Base-by-base conservation (phyloP, 129 eudicot genomes). In the Chrysanthemum lavandulifolium region DNA sequence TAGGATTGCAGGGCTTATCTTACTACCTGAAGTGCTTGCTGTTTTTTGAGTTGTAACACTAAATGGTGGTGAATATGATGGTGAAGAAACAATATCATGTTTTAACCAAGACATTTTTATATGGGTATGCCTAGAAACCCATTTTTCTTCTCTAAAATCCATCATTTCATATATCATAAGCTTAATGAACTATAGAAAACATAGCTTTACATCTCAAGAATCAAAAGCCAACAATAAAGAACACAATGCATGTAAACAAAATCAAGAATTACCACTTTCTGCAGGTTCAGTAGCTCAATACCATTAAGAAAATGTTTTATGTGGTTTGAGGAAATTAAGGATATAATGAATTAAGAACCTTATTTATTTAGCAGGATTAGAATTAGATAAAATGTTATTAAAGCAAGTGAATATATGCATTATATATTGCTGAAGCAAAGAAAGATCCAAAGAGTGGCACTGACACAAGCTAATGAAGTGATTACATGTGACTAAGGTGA, bases 61-160 rank as follows among this genome's bases (percentile, higher is more conserved):
- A 73, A 72, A 69, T n/a, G 86, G 61, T 40, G 90, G 61, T 40
- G 85, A 56, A 68, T 74, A 67, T 27, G 83, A 18, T 53, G 83
- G 53, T 43, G 71, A 40, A 33, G 65, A 14, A 27, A 71, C 83
- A 71, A 76, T 76, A 73, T 82, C 81, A 82, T 89, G 47, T 59
- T 81, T 78, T 76, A 89, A 76, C 96, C 96, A 86, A 60, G 91
- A 86, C 71, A 77, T 75, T 80, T 89, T 89, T 69, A 89, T 52
- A 58, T 86, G 91, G 83, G 82, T 69, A 61, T 85, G 88, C 80
- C 79, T 81, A 78, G 82, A 81, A 72, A 78, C 57, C 90, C 74
- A 85, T 67, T 82, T 83, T 66, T 78, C 74, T 18, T 65, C 81
- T 79, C 71, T 72, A 59, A 73, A 72, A 66, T 78, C 82, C 81